These are phyloP conservation scores for Paramyrothecium roridum DNA, from an alignment of 2,329 filamentous ascomycete species.

Conservation along the genomic window DNA sequence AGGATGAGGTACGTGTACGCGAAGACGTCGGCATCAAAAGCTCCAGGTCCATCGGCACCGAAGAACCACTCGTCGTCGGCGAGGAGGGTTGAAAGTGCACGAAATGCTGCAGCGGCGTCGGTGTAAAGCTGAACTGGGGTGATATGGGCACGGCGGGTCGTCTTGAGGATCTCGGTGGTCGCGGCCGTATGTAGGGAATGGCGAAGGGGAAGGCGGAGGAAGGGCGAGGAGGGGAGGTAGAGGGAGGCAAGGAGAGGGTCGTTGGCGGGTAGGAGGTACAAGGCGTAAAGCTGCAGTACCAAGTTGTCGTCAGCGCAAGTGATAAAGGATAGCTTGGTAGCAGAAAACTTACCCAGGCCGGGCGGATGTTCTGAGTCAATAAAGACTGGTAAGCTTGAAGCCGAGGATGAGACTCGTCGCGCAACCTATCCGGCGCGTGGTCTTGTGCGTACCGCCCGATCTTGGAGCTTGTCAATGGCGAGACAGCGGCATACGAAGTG, in stretches of 20 bases:
- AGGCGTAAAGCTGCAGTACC: constrained; percentile 62
- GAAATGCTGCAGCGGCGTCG: constrained; percentile 42
- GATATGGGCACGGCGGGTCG: constrained; percentile 38
- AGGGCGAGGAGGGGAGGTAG: constrained; percentile 65
- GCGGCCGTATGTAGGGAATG: constrained; percentile 71
- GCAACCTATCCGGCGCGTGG: constrained; percentile 27
- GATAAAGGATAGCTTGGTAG: neutral
- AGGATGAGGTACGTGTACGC: constrained; percentile 83
- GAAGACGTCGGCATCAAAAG: constrained; percentile 89
- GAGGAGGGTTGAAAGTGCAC: constrained; percentile 41
- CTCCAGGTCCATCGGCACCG: constrained; percentile 49
- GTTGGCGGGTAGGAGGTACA: constrained; percentile 75
- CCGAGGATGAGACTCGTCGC: constrained; percentile 50
- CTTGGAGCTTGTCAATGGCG: constrained; percentile 51
- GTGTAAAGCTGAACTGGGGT: constrained; percentile 34
- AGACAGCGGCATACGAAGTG: constrained; percentile 40
- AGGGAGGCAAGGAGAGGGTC: constrained; percentile 64
- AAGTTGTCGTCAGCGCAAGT: neutral
- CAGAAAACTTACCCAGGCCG: constrained; percentile 68
- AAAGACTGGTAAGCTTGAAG: constrained; percentile 77
- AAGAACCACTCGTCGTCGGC: constrained; percentile 47
- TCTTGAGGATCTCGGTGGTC: constrained; percentile 67
- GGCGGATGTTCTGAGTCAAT: constrained; percentile 72
- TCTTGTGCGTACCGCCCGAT: constrained; percentile 67
- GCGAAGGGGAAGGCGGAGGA: constrained; percentile 62